These are phyloP conservation scores for Nannochloropsis oceanica DNA, from an alignment of 108 stramenopile species.

Conservation along the genomic window DNA sequence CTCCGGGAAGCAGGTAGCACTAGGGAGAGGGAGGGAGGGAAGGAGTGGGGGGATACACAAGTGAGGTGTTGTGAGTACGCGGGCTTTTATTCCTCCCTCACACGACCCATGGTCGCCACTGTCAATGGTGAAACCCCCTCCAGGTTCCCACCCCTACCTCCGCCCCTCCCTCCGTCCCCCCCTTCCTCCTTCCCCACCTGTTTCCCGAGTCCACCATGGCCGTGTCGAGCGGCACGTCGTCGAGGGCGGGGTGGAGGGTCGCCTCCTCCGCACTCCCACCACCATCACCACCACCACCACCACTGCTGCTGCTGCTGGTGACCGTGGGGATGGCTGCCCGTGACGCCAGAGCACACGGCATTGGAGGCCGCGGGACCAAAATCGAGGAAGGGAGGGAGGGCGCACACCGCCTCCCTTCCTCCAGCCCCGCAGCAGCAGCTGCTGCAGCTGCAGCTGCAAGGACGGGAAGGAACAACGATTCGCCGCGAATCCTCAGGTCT, in stretches of 20 bases:
- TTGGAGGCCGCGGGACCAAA: not conserved
- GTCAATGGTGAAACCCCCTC: too few species aligned
- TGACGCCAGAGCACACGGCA: not conserved
- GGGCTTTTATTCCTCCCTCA: too few species aligned
- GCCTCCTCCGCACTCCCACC: not conserved
- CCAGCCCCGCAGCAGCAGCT: too few species aligned
- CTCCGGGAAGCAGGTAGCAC: not conserved
- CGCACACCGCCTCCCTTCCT: not conserved
- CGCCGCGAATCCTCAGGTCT: not conserved
- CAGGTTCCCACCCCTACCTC: not conserved
- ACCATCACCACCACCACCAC: not conserved
- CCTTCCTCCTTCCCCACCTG: not conserved
- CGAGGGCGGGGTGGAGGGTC: not conserved
- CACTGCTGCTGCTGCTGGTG: not conserved
- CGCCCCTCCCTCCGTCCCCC: not conserved
- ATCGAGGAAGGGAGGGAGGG: not conserved
- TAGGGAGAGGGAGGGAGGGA: not conserved
- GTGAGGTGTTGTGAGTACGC: too few species aligned
- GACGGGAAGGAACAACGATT: too few species aligned
- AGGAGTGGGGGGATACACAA: too few species aligned
- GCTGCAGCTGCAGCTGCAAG: too few species aligned
- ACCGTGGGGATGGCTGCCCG: not conserved
- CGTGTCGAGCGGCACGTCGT: not conserved
- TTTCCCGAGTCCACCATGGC: not conserved
- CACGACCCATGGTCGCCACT: too few species aligned